Conservation (phyloP, 768 basidiomycete species). For the Pisolithus marmoratus region DNA sequence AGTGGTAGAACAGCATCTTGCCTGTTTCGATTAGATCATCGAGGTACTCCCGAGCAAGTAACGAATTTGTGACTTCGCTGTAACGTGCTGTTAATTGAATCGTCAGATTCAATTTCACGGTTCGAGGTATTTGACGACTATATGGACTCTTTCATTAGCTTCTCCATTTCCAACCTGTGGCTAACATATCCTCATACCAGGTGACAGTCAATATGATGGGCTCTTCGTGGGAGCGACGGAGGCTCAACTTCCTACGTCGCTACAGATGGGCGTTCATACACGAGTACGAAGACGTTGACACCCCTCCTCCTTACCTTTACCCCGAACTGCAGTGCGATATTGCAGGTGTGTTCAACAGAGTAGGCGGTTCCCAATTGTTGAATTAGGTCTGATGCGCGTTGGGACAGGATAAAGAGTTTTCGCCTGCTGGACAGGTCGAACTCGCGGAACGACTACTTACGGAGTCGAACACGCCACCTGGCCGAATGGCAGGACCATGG, state of each 20-base stretch:
- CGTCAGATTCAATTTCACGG: slow-evolving; percentile 21
- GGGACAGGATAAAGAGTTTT: slow-evolving; percentile 33
- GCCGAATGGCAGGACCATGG: slow-evolving; percentile 45
- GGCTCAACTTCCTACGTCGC: slow-evolving; percentile 55
- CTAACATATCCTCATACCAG: slow-evolving; percentile 22
- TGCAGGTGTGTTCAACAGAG: slow-evolving; percentile 27
- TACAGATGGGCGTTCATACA: slow-evolving; percentile 75
- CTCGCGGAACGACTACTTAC: slow-evolving; percentile 41
- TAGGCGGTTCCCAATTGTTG: background rate
- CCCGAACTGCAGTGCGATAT: slow-evolving; percentile 31
- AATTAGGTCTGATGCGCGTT: background rate
- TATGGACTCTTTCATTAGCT: slow-evolving; percentile 50
- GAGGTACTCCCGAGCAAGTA: slow-evolving; percentile 36
- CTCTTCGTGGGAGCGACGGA: slow-evolving; percentile 44
- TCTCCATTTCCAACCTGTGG: slow-evolving; percentile 1
- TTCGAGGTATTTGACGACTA: slow-evolving; percentile 48
- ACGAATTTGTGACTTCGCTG: background rate
- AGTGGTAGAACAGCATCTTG: slow-evolving; percentile 52
- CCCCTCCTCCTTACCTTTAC: slow-evolving; percentile 45
- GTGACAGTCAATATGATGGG: slow-evolving; percentile 43
- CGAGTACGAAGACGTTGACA: slow-evolving; percentile 49
- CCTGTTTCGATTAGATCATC: slow-evolving; percentile 45
- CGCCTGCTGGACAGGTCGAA: slow-evolving; percentile 36
- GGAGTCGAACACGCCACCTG: slow-evolving; percentile 20
- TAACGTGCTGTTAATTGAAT: slow-evolving; percentile 17